phyloP scores from a whole-genome alignment of 2,329 filamentous ascomycete species.

The Phialophora expanda region DNA sequence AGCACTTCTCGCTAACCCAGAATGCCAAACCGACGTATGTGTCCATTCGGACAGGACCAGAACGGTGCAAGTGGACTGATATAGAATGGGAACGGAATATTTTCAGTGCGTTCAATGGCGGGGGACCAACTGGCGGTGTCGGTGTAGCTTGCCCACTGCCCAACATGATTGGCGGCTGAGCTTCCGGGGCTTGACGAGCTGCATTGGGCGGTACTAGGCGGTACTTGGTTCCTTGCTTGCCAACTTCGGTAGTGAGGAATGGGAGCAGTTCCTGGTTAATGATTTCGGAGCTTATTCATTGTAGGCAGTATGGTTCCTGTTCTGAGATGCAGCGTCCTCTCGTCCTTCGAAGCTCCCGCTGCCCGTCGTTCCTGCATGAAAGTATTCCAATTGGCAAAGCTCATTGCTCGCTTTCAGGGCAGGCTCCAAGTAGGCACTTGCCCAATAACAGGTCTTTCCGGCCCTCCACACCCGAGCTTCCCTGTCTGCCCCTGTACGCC shows the following conservation, averaged over 20 bases:
- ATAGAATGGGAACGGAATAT: conserved; percentile 10
- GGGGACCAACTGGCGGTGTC: conserved; percentile 13
- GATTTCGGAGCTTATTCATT: neutral
- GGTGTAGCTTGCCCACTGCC: conserved; percentile 7
- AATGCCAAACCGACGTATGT: conserved; percentile 20
- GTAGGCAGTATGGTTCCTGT: neutral
- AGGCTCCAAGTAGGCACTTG: neutral
- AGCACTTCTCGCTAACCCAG: conserved; percentile 30
- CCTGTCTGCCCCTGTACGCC: conserved; percentile 1
- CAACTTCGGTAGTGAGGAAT: neutral
- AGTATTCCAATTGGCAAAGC: conserved; percentile 8
- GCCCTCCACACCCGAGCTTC: neutral
- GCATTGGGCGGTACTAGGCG: neutral
- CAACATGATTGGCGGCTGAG: conserved; percentile 5
- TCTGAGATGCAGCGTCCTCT: neutral
- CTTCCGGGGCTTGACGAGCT: conserved; percentile 1
- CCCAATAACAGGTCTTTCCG: conserved; percentile 15
- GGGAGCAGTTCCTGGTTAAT: neutral
- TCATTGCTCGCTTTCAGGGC: conserved; percentile 2
- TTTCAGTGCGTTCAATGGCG: conserved; percentile 3
- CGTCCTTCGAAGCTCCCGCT: conserved; percentile 1
- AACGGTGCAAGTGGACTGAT: conserved; percentile 17
- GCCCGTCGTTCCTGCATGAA: conserved; percentile 16
- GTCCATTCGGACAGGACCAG: conserved; percentile 15
- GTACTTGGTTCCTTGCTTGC: neutral